A percentile compares a stretch with the other conserved stretches of the same genome.
Evolutionary conservation across 2,329 filamentous ascomycete genomes (phyloP).

Genomic region (Colletotrichum kahawae): DNA sequence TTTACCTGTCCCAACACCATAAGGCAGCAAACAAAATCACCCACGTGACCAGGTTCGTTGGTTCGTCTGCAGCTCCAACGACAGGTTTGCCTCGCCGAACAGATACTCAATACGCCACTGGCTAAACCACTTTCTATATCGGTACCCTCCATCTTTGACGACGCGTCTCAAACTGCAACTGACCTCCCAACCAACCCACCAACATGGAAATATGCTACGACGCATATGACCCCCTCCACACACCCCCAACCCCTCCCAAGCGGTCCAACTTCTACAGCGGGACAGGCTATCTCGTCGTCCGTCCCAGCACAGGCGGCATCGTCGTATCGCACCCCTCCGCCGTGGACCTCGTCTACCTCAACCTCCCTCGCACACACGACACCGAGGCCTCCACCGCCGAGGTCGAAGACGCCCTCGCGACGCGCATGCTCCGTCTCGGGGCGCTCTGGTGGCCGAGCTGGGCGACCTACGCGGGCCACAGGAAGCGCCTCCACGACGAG

Average conservation of each 20-base stretch:
- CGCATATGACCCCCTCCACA: not conserved
- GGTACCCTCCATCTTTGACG: not conserved
- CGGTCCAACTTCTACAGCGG: not conserved
- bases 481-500: not conserved
- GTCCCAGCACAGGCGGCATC: not conserved
- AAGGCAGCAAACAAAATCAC: not conserved
- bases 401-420: not conserved
- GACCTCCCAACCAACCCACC: accelerated
- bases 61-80: not conserved
- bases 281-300: not conserved
- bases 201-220: not conserved
- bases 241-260: not conserved
- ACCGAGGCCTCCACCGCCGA: not conserved
- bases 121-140: not conserved
- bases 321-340: not conserved
- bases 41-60: not conserved
- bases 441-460: not conserved
- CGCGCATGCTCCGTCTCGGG: not conserved
- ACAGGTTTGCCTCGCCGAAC: accelerated
- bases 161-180: not conserved
- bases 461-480: not conserved
- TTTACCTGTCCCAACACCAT: not conserved
- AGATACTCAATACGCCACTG: not conserved
- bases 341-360: not conserved
- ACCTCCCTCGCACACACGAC: not conserved